Evolutionary conservation across 1,284 basidiomycete species (phyloP).

Genomic region (Macrocystidia cucumis): DNA sequence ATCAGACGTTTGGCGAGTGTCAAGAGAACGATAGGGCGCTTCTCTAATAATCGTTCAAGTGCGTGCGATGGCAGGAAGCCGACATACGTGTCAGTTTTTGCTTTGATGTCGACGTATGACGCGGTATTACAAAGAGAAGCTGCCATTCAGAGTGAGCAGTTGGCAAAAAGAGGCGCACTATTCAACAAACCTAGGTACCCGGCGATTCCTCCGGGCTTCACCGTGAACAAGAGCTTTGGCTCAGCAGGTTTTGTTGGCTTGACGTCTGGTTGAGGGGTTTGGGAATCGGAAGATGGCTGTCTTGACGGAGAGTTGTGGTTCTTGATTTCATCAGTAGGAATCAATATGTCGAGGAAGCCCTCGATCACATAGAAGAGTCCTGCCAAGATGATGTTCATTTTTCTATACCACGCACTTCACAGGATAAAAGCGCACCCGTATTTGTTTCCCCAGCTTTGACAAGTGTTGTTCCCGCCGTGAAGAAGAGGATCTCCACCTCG

Average conservation of each 20-base stretch:
- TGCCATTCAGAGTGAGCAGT: slow-evolving; percentile 20
- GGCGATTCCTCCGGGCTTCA: slow-evolving; percentile 96
- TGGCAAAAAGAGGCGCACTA: background rate
- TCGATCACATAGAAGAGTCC: slow-evolving; percentile 98
- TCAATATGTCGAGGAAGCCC: slow-evolving; percentile 88
- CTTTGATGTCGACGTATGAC: slow-evolving; percentile 93
- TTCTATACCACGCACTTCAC: background rate
- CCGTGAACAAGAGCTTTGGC: slow-evolving; percentile 85
- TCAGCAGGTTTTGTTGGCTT: slow-evolving; percentile 20
- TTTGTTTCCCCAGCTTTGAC: slow-evolving; percentile 89
- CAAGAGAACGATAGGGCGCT: slow-evolving; percentile 89
- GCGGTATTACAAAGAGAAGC: slow-evolving; percentile 88
- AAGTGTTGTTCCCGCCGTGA: slow-evolving; percentile 79
- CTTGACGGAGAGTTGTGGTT: slow-evolving; percentile 5
- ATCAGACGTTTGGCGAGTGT: slow-evolving; percentile 96
- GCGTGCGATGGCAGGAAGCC: slow-evolving; percentile 89
- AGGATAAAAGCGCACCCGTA: slow-evolving; percentile 44
- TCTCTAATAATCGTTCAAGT: slow-evolving; percentile 86
- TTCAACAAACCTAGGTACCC: slow-evolving; percentile 78
- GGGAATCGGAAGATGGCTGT: slow-evolving; percentile 8
- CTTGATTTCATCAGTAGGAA: slow-evolving; percentile 55
- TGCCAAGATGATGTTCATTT: slow-evolving; percentile 16
- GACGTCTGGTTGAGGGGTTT: background rate
- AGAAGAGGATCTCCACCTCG: slow-evolving; percentile 94
- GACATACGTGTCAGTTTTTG: slow-evolving; percentile 96